phyloP scores from a whole-genome alignment of 768 basidiomycete genomes.

The Amanita pallidorosea region DNA sequence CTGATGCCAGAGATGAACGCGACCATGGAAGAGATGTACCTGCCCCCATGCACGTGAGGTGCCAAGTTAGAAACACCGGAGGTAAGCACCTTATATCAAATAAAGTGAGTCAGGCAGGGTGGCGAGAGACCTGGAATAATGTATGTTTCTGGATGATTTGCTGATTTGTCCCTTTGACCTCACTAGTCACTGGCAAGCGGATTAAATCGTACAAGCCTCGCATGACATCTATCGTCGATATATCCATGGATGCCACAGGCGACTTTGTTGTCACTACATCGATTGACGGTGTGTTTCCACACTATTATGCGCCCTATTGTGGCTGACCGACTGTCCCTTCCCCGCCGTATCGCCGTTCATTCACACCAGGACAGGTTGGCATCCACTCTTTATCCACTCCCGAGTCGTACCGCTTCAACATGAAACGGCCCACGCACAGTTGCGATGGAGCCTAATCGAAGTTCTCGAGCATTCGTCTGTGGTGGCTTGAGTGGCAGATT shows the following conservation, averaged over 20 bases:
- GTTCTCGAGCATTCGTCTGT: conserved; percentile 72
- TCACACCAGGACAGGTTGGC: conserved; percentile 71
- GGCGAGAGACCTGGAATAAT: no score
- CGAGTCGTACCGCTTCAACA: conserved; percentile 79
- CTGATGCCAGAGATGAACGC: no score
- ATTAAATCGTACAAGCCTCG: conserved; percentile 90
- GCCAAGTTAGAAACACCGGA: no score
- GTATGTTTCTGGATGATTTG: no score
- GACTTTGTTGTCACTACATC: conserved; percentile 91
- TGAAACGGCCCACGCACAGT: conserved; percentile 86
- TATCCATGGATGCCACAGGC: conserved; percentile 71
- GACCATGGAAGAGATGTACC: no score
- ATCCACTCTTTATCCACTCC: conserved; percentile 71
- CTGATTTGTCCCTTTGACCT: no score
- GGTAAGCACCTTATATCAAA: no score
- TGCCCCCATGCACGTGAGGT: no score
- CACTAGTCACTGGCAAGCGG: conserved; percentile 62
- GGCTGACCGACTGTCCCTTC: conserved; percentile 9
- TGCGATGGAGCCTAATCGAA: conserved; percentile 76
- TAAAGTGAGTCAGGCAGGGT: no score
- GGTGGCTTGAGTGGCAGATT: conserved; percentile 88
- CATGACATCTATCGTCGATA: conserved; percentile 75
- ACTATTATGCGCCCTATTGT: conserved; percentile 6
- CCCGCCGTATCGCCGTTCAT: neutral
- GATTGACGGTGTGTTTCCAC: conserved; percentile 64